Base-by-base conservation (phyloP, 2,329 filamentous ascomycete species). In the Claviceps digitariae region DNA sequence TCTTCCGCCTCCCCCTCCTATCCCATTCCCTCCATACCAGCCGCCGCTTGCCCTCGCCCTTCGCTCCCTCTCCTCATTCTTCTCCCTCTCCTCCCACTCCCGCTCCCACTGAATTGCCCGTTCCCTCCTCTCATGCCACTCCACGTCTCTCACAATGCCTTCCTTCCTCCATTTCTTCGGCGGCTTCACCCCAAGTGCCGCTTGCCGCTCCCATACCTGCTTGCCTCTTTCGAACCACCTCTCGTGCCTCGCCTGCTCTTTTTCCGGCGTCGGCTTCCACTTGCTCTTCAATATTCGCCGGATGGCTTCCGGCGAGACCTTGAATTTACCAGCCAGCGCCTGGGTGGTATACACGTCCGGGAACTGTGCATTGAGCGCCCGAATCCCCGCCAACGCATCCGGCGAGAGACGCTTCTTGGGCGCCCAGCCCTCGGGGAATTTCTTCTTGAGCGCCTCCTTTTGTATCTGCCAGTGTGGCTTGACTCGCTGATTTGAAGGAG, bases 391-490 rank as follows among this genome's bases (percentile, higher is more conserved):
- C 34, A 96, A 74, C 1, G 90, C 89, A 67, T 97, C 91, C 0
- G 93, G 93, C 0, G 93, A 97, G 10, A 98, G 77, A 55, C 84
- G 84, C 68, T 95, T 96, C 49, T 79, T 78, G 31, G 93, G 91
- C 29, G 77, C 76, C 90, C 91, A 98, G 10, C 84, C 82, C 8
- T 84, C 79, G 1, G 81, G 81, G 58, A 96, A 93, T 63, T 97
- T 98, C 56, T 79, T 69, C 61, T 83, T 79, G 38, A 94, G 69
- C 0, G 82, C 85, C 1, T 72, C 72, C 66, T 95, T 96, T 59
- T 96, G 86, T 15, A 79, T 66, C 64, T 80, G 76, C 93, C 93
- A 97, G 3, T 62, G 55, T 57, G 83, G 77, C 25, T 46, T 51
- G n/a, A n/a, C n/a, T n/a, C n/a, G n/a, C n/a, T n/a, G n/a, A n/a